Evolutionary conservation across 148 eudicot species (phyloP), one percentile per base, ranked within the genome.

Genomic region (Beta vulgaris): DNA sequence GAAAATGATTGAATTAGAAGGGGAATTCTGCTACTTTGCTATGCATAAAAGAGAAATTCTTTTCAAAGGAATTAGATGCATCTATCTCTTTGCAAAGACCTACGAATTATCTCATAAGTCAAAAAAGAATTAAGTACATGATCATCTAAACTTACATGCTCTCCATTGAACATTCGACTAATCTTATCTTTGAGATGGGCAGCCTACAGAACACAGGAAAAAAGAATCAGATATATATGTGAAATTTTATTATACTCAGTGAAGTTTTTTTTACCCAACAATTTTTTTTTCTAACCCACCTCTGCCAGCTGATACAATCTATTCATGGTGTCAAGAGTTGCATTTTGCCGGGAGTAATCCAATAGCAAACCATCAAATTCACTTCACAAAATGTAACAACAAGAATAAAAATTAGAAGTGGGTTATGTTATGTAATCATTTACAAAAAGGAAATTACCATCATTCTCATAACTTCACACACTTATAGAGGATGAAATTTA

Each of bases 291-390:
- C 44, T 44, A 48, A 69, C 79, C 32, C 66, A 92, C 98, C 97
- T 95, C 97, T 19, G 97, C 97, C 85, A 95, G 83, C 73, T 85
- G 86, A 42, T 83, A 73, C 35, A 95, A 90, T 86, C 89, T 95
- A 72, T 82, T 62, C 85, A 91, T 37, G 37, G 99, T 95, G 73
- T 88, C 91, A 75, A 79, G 78, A 58, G 86, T 87, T 61, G 90
- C 96, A 78, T 93, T 31, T 79, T 95, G 98, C 72, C 98, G 84
- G 8, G 98, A 95, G 63, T 89, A 92, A 81, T 95, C 99, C 85
- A 95, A 72, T 44, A 92, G 74, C 77, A 90, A 70, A 32, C 91
- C 94, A 82, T 92, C 94, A 28, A 83, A 89, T 55, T 92, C 97
- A 73, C 99, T 95, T 72, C 72, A 77, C 37, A 73, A n/a, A 35